A percentile compares a stretch with the other conserved stretches of the same genome.
phyloP scores from a whole-genome alignment of 208 protist species.

The Acanthamoeba royreba region DNA sequence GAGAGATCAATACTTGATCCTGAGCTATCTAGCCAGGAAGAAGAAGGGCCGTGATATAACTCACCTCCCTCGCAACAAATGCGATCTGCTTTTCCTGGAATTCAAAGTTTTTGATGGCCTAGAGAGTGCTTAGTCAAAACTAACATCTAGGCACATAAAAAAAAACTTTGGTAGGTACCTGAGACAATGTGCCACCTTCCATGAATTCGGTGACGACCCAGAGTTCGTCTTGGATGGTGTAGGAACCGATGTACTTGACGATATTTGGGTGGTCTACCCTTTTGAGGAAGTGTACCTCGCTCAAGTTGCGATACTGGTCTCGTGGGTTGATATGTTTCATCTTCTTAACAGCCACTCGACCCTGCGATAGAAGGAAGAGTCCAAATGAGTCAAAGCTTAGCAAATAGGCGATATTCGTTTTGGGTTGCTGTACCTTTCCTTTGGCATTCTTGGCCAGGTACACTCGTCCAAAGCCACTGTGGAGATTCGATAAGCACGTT shows the following conservation, averaged over 20 bases:
- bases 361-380: background rate
- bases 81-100: constrained; percentile 48
- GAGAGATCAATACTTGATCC: too few relatives aligned
- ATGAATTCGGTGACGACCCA: constrained; percentile 49
- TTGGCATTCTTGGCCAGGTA: constrained; percentile 39
- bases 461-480: constrained; percentile 41
- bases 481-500: background rate
- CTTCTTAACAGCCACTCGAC: constrained; percentile 49
- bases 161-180: background rate
- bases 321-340: constrained; percentile 36
- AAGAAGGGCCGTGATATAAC: background rate
- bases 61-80: constrained; percentile 32
- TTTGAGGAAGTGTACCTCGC: constrained; percentile 32
- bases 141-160: background rate
- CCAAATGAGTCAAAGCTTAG: background rate
- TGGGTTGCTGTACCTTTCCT: background rate
- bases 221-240: background rate
- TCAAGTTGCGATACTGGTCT: constrained; percentile 38
- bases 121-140: background rate
- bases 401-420: background rate
- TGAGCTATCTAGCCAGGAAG: too few relatives aligned
- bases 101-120: constrained; percentile 42
- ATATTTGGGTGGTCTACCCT: constrained; percentile 41
- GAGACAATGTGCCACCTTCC: constrained; percentile 40
- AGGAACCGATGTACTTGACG: background rate